Percentiles rank a stretch among this genome's conserved stretches.
Conservation (phyloP, 371 early-diverging fungal genomes). For the Chytridium lagenaria region DNA sequence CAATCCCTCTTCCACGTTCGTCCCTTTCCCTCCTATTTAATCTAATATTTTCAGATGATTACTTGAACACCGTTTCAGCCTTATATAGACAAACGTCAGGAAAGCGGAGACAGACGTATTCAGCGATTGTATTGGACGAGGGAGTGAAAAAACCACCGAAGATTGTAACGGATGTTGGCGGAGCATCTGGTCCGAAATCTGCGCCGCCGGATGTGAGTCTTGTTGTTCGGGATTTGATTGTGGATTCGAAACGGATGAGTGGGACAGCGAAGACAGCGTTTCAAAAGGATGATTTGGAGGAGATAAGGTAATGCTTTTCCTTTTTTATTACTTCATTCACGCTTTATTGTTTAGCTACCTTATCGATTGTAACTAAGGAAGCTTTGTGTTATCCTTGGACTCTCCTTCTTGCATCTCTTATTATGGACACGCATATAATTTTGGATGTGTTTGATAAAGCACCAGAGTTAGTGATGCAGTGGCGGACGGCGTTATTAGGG, state of each 20-base stretch:
- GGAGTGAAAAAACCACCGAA: neutral
- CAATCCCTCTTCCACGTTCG: constrained; percentile 42
- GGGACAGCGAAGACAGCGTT: too few relatives aligned
- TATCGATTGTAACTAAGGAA: constrained; percentile 19
- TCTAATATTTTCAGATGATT: neutral
- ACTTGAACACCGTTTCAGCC: neutral
- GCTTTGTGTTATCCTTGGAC: constrained; percentile 29
- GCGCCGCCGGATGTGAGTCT: too few relatives aligned
- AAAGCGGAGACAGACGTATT: neutral
- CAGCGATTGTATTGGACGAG: neutral
- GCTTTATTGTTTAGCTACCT: neutral
- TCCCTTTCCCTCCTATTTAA: neutral
- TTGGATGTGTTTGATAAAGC: neutral
- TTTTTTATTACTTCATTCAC: neutral
- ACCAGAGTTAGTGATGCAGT: neutral
- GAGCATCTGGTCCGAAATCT: too few relatives aligned
- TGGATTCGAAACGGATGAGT: too few relatives aligned
- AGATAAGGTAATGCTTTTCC: neutral
- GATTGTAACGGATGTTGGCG: too few relatives aligned
- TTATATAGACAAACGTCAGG: neutral
- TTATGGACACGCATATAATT: constrained; percentile 14
- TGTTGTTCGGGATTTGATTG: too few relatives aligned
- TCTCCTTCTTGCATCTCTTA: constrained; percentile 19
- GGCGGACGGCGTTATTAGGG: neutral
- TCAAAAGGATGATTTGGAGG: neutral